Base-by-base conservation (phyloP, 2,329 filamentous ascomycete species). In the Apiospora rasikravindrae region DNA sequence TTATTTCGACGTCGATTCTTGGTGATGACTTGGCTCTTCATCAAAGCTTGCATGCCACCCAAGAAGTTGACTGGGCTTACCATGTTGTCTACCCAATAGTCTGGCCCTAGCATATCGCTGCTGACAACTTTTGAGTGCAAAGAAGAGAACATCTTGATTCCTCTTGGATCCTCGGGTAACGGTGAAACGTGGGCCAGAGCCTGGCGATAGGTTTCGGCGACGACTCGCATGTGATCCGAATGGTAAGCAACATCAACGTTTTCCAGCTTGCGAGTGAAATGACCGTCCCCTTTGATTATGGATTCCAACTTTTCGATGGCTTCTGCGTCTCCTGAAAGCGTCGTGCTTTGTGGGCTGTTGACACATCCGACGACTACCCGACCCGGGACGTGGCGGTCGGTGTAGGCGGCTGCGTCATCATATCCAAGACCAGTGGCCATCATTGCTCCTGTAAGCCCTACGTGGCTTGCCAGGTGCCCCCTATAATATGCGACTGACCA, bases 151-250 rank as follows among this genome's bases (percentile, higher is more conserved):
- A 77, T 66, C 14, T 33, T 24, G 47, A 6, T n/a, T 2, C n/a
- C 8, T 51, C 24, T 11, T n/a, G n/a, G n/a, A n/a, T 51, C 16
- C 40, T 24, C 19, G 8, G 49, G 49, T n/a, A 53, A 29, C 7
- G 42, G 72, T 5, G 16, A 16, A 16, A 42, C 24, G 33, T 44
- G 13, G 70, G 72, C 66, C 66, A 80, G 74, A 26, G 75, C 73
- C 11, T 73, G 26, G 37, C 75, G 70, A 71, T 81, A 82, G 7
- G 70, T 40, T 3, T 53, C 47, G 13, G 77, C 77, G 13, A 80
- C 74, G 1, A 74, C 73, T 0, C 70, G 69, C 80, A 83, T 82
- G 53, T 82, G 81, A 26, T 79, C 76, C 0, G 80, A 81, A 57
- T 81, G 80, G 61, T 81, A 78, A 5, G 75, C 76, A 42, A 74